These are phyloP conservation scores for Nymphaea colorata DNA, from an alignment of 164 flowering plant genomes.

Conservation along the genomic window DNA sequence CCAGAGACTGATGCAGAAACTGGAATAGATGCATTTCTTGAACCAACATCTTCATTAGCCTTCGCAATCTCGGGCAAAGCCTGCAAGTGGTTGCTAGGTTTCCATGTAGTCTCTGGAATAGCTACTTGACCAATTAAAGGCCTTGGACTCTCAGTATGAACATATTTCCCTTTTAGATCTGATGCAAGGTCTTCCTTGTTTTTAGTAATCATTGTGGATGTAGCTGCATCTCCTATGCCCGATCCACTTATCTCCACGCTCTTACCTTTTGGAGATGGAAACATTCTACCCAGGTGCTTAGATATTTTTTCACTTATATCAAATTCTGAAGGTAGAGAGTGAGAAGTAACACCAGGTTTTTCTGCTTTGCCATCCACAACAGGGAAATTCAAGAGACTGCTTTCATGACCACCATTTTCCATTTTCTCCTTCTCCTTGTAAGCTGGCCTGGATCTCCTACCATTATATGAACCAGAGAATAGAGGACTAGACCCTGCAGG, in stretches of 20 bases:
- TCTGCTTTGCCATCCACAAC: constrained; percentile 14
- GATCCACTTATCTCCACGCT: constrained; percentile 37
- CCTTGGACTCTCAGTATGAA: background rate
- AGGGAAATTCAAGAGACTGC: constrained; percentile 18
- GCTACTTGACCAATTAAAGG: background rate
- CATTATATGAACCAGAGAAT: constrained; percentile 15
- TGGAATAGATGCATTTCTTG: constrained; percentile 9
- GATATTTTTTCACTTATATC: constrained; percentile 54
- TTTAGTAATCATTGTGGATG: no score
- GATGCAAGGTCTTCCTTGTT: background rate
- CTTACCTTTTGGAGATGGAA: constrained; percentile 52
- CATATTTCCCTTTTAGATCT: background rate
- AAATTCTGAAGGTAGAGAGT: constrained; percentile 39
- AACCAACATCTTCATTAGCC: constrained; percentile 12
- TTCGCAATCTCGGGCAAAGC: background rate
- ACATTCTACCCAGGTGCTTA: constrained; percentile 65
- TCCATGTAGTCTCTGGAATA: background rate
- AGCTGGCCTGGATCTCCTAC: constrained; percentile 19
- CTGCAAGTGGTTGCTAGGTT: background rate
- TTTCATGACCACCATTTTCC: constrained; percentile 23
- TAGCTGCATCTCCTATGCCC: background rate
- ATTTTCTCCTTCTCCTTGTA: constrained; percentile 19
- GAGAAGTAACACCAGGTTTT: constrained; percentile 12
- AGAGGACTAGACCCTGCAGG: constrained; percentile 15
- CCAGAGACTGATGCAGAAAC: constrained; percentile 10